Percentiles rank a stretch among this genome's conserved stretches.
Evolutionary conservation across 371 early-diverging fungal genomes (phyloP).

Genomic region (Apophysomyces elegans): DNA sequence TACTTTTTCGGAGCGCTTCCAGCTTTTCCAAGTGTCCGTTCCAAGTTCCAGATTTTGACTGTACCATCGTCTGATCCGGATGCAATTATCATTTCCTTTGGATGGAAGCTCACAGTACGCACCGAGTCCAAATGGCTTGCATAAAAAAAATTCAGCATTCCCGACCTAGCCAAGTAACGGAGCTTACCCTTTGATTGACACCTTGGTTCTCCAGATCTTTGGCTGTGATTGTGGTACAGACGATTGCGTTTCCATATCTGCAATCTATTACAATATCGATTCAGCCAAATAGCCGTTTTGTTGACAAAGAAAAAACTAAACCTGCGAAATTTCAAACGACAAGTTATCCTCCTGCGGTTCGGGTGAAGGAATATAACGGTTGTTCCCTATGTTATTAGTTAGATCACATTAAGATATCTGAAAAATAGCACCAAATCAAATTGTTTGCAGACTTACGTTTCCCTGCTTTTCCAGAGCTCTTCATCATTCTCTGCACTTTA

Average conservation of each 20-base stretch:
- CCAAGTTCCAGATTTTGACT: constrained; percentile 78
- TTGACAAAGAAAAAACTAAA: constrained; percentile 28
- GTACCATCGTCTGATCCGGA: constrained; percentile 88
- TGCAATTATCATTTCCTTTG: constrained; percentile 60
- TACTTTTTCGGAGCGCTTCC: constrained; percentile 45
- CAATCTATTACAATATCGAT: constrained; percentile 19
- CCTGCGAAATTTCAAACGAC: constrained; percentile 44
- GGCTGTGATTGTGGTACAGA: constrained; percentile 25
- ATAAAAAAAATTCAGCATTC: neutral
- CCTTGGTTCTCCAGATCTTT: constrained; percentile 65
- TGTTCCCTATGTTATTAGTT: constrained; percentile 14
- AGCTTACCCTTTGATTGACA: constrained; percentile 63
- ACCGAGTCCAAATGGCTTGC: constrained; percentile 83
- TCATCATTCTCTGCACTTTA: constrained; percentile 58
- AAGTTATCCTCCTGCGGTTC: constrained; percentile 38
- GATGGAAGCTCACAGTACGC: constrained; percentile 73
- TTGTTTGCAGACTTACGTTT: constrained; percentile 19
- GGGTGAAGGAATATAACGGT: constrained; percentile 22
- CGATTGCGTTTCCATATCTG: constrained; percentile 28
- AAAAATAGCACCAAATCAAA: constrained; percentile 4
- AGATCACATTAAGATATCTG: neutral
- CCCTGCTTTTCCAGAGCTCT: constrained; percentile 49
- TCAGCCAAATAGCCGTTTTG: neutral
- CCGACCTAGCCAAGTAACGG: neutral
- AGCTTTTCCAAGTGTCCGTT: constrained; percentile 42